These are phyloP conservation scores for Pulveroboletus sp. DNA, from an alignment of 768 basidiomycete species.

Conservation along the genomic window DNA sequence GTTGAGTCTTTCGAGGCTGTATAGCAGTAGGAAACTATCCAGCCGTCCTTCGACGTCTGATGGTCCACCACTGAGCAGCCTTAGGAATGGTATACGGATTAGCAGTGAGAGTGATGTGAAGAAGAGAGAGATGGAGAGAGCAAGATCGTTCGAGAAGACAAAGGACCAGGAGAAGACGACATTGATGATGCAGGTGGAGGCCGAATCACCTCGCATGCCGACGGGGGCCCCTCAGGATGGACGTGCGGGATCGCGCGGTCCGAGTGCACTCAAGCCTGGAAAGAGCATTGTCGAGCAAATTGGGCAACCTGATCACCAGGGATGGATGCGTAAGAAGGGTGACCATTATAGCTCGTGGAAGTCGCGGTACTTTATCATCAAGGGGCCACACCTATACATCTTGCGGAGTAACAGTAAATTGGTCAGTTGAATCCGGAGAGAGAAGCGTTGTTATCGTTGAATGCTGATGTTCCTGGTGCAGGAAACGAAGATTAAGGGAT, in stretches of 20 bases:
- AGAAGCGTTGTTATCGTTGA: neutral
- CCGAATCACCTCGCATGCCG: constrained; percentile 52
- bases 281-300: constrained; percentile 85
- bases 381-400: constrained; percentile 88
- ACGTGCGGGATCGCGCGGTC: constrained; percentile 19
- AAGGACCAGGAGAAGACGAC: constrained; percentile 20
- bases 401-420: constrained; percentile 68
- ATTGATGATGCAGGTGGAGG: constrained; percentile 24
- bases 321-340: constrained; percentile 96
- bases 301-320: constrained; percentile 81
- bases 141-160: constrained; percentile 19
- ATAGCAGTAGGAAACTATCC: constrained; percentile 40
- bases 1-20: constrained; percentile 48
- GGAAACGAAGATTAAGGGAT: constrained; percentile 97
- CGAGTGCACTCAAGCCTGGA: constrained; percentile 49
- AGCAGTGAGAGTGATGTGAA: constrained; percentile 18
- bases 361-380: constrained; percentile 83
- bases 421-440: constrained; percentile 7
- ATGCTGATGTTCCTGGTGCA: constrained; percentile 27
- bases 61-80: constrained; percentile 25
- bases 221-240: constrained; percentile 32
- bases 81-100: constrained; percentile 21
- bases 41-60: constrained; percentile 41
- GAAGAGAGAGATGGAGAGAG: constrained; percentile 18
- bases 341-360: constrained; percentile 95